These are phyloP conservation scores for Eucalyptus lansdowneana DNA, from an alignment of 345 rosid genomes.

Conservation along the genomic window DNA sequence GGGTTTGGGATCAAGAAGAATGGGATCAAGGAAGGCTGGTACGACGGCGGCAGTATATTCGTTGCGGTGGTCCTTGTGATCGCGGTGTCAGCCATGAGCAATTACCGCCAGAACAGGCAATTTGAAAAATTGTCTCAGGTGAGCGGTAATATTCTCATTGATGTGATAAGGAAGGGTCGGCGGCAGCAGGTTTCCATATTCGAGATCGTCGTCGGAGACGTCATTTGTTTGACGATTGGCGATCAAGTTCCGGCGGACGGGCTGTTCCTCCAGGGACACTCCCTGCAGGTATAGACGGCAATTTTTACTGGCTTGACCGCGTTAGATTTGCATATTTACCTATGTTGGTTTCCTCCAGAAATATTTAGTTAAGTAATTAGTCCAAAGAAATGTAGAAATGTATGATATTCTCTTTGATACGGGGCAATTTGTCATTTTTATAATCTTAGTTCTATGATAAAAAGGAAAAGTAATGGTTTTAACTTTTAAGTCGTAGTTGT, in stretches of 20 bases:
- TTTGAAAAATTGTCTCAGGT: conserved; percentile 41
- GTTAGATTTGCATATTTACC: not conserved
- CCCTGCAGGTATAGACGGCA: not conserved
- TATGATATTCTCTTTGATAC: not conserved
- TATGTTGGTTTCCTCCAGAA: not conserved
- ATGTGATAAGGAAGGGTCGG: conserved; percentile 34
- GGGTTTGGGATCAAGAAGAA: conserved; percentile 48
- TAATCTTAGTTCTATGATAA: not conserved
- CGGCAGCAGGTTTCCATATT: conserved; percentile 32
- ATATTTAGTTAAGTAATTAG: not conserved
- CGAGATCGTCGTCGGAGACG: conserved; percentile 60
- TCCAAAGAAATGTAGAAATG: not conserved
- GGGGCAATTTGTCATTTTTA: not conserved
- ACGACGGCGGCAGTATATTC: conserved; percentile 56
- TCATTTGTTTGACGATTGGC: conserved; percentile 41
- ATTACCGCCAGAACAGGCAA: conserved; percentile 36
- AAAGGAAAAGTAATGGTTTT: not conserved
- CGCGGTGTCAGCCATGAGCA: conserved; percentile 34
- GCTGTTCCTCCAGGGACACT: conserved; percentile 26
- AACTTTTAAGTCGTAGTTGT: not conserved
- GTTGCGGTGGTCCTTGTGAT: conserved; percentile 39
- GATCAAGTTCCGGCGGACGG: conserved; percentile 70
- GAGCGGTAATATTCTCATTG: conserved; percentile 36
- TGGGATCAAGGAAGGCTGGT: conserved; percentile 56
- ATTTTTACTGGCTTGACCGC: not conserved